Evolutionary conservation across 805 yeast species (phyloP).

Genomic region (Zygosaccharomyces siamensis): DNA sequence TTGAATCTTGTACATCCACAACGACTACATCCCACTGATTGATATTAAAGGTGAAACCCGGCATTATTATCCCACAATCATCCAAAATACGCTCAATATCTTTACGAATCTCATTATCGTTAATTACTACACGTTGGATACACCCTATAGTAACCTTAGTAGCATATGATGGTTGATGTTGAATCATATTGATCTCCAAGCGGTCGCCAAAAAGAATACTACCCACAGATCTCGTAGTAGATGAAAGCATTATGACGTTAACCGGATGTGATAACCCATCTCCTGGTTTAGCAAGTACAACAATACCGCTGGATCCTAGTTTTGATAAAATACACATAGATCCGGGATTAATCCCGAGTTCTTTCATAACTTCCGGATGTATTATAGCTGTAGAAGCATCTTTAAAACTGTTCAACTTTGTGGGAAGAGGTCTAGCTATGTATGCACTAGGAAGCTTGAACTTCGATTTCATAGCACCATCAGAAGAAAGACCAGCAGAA

Average conservation of each 20-base stretch:
- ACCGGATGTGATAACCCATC: slow-evolving; percentile 31
- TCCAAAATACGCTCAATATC: slow-evolving; percentile 41
- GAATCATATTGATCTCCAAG: slow-evolving; percentile 42
- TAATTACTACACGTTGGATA: slow-evolving; percentile 19
- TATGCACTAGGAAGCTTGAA: slow-evolving; percentile 38
- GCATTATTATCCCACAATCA: slow-evolving; percentile 57
- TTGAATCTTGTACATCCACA: slow-evolving; percentile 30
- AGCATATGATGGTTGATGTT: slow-evolving; percentile 48
- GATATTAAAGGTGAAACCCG: slow-evolving; percentile 43
- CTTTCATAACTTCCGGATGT: slow-evolving; percentile 43
- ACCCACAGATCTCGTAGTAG: slow-evolving; percentile 40
- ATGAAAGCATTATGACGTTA: slow-evolving; percentile 46
- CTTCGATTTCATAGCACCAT: slow-evolving; percentile 24
- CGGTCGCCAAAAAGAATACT: slow-evolving; percentile 49
- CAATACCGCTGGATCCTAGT: slow-evolving; percentile 44
- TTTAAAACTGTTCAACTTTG: slow-evolving; percentile 24
- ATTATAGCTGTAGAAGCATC: slow-evolving; percentile 38
- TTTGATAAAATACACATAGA: slow-evolving; percentile 43
- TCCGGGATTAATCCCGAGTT: slow-evolving; percentile 44
- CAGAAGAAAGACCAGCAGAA: slow-evolving; percentile 15
- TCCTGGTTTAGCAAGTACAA: slow-evolving; percentile 41
- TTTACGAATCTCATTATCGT: slow-evolving; percentile 25
- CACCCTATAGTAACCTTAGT: slow-evolving; percentile 35
- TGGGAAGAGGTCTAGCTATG: slow-evolving; percentile 38
- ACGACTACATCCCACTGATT: slow-evolving; percentile 25